Evolutionary conservation across 805 yeast species (phyloP), one percentile per base, ranked within the genome.

Genomic region (Cyberlindnera suaveolens): DNA sequence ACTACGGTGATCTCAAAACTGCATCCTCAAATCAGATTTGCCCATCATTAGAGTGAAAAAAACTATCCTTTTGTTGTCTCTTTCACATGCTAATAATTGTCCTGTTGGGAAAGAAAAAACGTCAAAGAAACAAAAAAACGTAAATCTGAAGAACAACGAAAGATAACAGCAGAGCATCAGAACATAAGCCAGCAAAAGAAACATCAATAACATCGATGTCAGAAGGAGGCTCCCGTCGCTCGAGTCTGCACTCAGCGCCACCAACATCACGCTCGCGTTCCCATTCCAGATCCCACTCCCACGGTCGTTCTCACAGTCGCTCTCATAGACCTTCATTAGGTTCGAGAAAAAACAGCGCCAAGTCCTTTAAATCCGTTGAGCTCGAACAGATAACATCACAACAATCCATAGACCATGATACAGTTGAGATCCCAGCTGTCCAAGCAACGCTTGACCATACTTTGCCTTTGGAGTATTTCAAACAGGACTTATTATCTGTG

Each of bases 391-490:
- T 38, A 35, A 48, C 20, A 34, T 41, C 31, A 48, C 41, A 23
- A 34, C 32, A 10, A 42, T 38, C 31, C 18, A 26, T 14, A 27
- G 40, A 44, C 30, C 20, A 23, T 23, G 48, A 40, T 4, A 38
- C 41, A 16, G 39, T 46, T 18, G 61, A 54, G 17, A 76, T 62
- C 56, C 84, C 63, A 38, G 75, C 59, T 33, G 75, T 81, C 6
- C 71, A 72, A 36, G 84, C 79, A 11, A 68, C 67, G 3, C 65
- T 90, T 38, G 96, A 90, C 61, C 81, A 85, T 56, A 65, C 84
- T 1, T 69, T 90, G 44, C 97, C 97, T 0, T 54, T 69, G n/a
- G 91, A 83, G 53, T 90, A 87, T 61, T 82, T 91, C 64, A 84
- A 85, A 57, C 85, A 83, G 48, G 96, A 90, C 59, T 68, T 91